Conservation (phyloP, 2,329 filamentous ascomycete genomes). For the Sphaerostilbella broomeana region DNA sequence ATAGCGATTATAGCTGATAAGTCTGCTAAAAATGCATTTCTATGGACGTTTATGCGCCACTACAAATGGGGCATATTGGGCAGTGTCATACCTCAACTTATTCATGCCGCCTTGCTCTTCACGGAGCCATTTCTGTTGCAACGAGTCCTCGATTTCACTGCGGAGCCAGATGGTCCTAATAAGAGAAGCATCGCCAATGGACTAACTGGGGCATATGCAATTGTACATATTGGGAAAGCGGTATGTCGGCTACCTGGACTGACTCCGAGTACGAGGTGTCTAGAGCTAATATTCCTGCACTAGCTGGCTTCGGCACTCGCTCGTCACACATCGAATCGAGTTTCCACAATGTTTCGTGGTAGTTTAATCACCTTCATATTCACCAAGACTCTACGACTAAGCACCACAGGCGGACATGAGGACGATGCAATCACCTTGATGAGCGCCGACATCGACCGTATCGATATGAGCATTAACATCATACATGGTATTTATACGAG, state of each 20-base stretch:
- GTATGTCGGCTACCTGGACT: too few relatives aligned
- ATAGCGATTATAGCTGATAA: too few relatives aligned
- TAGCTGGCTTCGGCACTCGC: conserved; percentile 12
- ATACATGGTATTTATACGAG: conserved; percentile 31
- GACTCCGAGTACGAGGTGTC: background rate
- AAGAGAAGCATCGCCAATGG: conserved; percentile 28
- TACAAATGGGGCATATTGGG: too few relatives aligned
- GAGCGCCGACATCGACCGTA: conserved; percentile 36
- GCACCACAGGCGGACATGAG: conserved; percentile 22
- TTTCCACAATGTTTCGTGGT: conserved; percentile 28
- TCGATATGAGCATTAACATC: conserved; percentile 21
- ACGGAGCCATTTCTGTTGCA: conserved; percentile 38
- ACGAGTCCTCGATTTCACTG: conserved; percentile 25
- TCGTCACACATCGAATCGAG: conserved; percentile 29
- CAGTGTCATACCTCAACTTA: conserved; percentile 30
- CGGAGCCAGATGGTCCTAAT: conserved; percentile 19
- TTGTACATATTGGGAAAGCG: conserved; percentile 35
- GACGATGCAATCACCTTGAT: conserved; percentile 35
- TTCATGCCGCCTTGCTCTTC: conserved; percentile 31
- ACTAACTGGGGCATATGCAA: conserved; percentile 32
- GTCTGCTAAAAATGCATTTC: too few relatives aligned
- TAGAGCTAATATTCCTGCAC: conserved; percentile 4
- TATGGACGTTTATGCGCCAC: too few relatives aligned
- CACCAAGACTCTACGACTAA: conserved; percentile 33
- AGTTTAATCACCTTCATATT: conserved; percentile 41